Conservation (phyloP, 352 stramenopile genomes). For the Pilasporangium apinafurcum region DNA sequence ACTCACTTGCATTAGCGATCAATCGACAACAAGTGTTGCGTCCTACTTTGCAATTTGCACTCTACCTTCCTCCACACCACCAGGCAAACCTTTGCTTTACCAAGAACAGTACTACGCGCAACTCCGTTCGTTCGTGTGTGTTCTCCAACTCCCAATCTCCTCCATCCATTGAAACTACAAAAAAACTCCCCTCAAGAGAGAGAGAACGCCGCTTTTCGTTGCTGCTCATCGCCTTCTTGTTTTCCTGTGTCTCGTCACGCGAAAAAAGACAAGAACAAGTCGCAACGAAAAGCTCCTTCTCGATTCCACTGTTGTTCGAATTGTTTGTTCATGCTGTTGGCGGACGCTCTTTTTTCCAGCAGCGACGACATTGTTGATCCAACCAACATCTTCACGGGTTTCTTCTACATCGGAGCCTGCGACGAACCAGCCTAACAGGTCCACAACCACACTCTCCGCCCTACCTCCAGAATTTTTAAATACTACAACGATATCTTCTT, state of each 20-base stretch:
- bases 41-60: no score
- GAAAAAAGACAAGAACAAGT: neutral
- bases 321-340: slow-evolving; percentile 81
- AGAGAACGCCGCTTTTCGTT: slow-evolving; percentile 1
- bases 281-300: neutral
- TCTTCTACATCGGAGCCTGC: slow-evolving; percentile 88
- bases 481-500: slow-evolving; percentile 2
- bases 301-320: no score
- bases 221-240: neutral
- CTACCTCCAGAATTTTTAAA: no score
- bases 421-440: slow-evolving; percentile 83
- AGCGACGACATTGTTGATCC: slow-evolving; percentile 86
- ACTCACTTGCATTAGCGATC: no score
- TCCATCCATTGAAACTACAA: no score
- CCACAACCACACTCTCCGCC: neutral
- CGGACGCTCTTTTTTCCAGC: slow-evolving; percentile 59
- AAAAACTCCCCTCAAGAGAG: no score
- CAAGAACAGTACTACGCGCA: no score
- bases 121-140: no score
- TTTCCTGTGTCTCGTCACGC: neutral
- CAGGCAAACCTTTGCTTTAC: no score
- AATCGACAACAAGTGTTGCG: no score
- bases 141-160: no score
- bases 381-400: slow-evolving; percentile 85
- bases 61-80: no score